Evolutionary conservation across 2,329 filamentous ascomycete species (phyloP).

Genomic region (Aureobasidium sp.): DNA sequence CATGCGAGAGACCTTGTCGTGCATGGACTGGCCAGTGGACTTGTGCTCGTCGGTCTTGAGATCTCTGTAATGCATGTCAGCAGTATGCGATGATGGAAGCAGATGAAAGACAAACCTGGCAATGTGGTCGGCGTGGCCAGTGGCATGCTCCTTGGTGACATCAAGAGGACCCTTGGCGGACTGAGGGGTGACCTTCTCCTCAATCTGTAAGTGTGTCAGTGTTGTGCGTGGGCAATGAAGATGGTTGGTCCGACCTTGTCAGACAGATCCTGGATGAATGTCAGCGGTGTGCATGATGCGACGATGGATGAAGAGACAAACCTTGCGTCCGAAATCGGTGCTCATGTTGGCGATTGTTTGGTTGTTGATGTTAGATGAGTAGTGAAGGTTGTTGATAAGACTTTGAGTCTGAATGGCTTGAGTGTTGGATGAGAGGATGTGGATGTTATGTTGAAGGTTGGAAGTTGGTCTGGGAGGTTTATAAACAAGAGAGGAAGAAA

Average conservation of each 20-base stretch:
- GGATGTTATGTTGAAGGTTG: background rate
- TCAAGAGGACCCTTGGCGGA: conserved; percentile 10
- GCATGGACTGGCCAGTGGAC: conserved; percentile 4
- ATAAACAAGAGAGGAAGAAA: background rate
- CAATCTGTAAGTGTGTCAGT: background rate
- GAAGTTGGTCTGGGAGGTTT: background rate
- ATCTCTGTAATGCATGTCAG: conserved; percentile 4
- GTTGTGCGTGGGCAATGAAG: background rate
- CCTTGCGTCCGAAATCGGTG: conserved; percentile 10
- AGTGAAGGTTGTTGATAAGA: conserved; percentile 3
- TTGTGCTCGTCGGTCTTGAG: conserved; percentile 9
- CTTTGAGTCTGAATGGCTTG: background rate
- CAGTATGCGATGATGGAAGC: background rate
- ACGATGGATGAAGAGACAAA: background rate
- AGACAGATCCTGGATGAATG: conserved; percentile 12
- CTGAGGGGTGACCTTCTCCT: conserved; percentile 8
- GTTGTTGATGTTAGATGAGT: background rate
- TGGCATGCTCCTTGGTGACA: conserved; percentile 1
- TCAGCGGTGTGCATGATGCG: background rate
- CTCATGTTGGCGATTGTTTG: conserved; percentile 6
- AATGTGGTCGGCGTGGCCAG: conserved; percentile 2
- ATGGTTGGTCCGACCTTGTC: background rate
- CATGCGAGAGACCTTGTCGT: conserved; percentile 10
- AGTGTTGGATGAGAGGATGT: background rate
- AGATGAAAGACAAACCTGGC: conserved; percentile 1